A percentile compares a stretch with the other conserved stretches of the same genome.
phyloP scores from a whole-genome alignment of 208 protist genomes.

The Zelonia costaricensis region DNA sequence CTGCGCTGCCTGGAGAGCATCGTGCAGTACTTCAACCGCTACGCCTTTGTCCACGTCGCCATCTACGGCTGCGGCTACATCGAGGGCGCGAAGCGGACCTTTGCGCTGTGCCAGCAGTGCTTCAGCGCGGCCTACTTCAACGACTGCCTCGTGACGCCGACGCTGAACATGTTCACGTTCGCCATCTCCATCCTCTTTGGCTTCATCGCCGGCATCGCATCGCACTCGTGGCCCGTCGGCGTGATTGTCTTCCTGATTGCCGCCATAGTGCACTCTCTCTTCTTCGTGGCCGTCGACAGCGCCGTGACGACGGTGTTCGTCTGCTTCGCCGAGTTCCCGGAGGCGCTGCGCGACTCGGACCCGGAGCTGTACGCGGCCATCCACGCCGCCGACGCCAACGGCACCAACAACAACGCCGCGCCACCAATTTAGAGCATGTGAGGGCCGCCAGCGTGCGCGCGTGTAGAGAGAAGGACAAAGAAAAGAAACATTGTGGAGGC shows the following conservation, averaged over 20 bases:
- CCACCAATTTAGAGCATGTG: constrained; percentile 18
- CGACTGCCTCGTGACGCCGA: constrained; percentile 78
- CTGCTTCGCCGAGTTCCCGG: constrained; percentile 85
- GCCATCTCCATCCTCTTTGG: constrained; percentile 55
- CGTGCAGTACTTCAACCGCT: constrained; percentile 91
- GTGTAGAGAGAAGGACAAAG: constrained; percentile 3
- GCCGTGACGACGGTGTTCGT: constrained; percentile 88
- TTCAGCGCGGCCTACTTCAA: constrained; percentile 89
- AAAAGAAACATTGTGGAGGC: constrained; percentile 5
- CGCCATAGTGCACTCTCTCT: constrained; percentile 51
- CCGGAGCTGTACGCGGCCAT: constrained; percentile 71
- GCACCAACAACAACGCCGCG: constrained; percentile 56
- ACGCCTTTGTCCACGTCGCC: constrained; percentile 93
- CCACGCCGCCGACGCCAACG: constrained; percentile 49
- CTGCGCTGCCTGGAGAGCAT: constrained; percentile 75
- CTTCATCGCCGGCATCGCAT: constrained; percentile 38
- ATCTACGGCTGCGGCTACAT: constrained; percentile 93
- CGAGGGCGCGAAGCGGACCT: constrained; percentile 88
- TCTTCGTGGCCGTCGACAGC: constrained; percentile 76
- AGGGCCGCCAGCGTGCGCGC: not conserved
- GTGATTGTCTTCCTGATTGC: constrained; percentile 57
- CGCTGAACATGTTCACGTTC: constrained; percentile 62
- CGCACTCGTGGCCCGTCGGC: constrained; percentile 30
- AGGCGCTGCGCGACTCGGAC: constrained; percentile 67
- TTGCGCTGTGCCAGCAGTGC: constrained; percentile 72